Base-by-base conservation (phyloP, 306 rosid species). In the Cyclanthera cordifolia region DNA sequence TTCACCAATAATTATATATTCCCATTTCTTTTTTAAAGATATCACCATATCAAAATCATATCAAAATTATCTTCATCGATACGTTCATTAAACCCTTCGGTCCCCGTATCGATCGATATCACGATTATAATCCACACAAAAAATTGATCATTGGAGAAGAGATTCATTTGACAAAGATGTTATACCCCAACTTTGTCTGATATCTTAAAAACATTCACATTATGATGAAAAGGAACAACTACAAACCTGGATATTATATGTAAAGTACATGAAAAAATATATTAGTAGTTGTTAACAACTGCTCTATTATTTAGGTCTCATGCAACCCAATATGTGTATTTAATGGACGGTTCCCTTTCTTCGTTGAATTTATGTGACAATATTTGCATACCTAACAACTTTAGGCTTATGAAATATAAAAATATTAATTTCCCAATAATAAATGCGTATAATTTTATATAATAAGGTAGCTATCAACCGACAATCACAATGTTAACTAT, bases 171-270 rank as follows among this genome's bases (percentile, higher is more conserved):
- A 17, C 19, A 39, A 20, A 19, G 32, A 50, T 32, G 25, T 49
- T 39, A 21, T 43, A 27, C 52, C 70, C 70, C 70, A 43, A 24
- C 54, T 46, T 46, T 46, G 70, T 66, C 54, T 66, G 54, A 66
- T 66, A 66, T 66, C 70, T 66, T 66, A 4, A 66, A 66, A 66
- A 24, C 70, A 66, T 66, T 66, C 70, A 66, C 54, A 66, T 23
- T 45, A 66, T 46, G 23, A 14, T 66, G 70, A 66, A 66, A 66
- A 66, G 70, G 70, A 66, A 24, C 39, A 66, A 24, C 16, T 23
- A 48, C 70, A 24, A 24, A 66, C 70, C 21, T 46, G 23, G 70
- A 66, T 43, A 46, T 24, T 24, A 24, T 43, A n/a, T n/a, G n/a
- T n/a, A 46, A 45, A 41, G 70, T 66, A 46, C 54, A 66, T 66